A percentile compares a stretch with the other conserved stretches of the same genome.
Evolutionary conservation across 2,329 filamentous ascomycete genomes (phyloP).

Genomic region (Monilinia laxa): DNA sequence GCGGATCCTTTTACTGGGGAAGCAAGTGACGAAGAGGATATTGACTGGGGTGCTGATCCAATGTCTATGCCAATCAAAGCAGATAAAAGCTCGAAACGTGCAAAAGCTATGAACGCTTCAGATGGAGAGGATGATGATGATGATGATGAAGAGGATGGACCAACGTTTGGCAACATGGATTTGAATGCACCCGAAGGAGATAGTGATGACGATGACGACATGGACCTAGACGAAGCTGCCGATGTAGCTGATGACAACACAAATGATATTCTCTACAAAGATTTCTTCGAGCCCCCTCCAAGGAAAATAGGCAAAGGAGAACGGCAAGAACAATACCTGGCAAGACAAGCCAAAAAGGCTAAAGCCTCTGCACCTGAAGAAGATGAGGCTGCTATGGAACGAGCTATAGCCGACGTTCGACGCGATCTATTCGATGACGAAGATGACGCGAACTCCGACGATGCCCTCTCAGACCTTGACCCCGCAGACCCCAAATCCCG

Average conservation of each 20-base stretch:
- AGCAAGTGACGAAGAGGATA: constrained; percentile 78
- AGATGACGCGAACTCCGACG: constrained; percentile 59
- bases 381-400: constrained; percentile 67
- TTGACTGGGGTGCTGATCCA: constrained; percentile 86
- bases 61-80: constrained; percentile 46
- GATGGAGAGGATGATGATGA: constrained; percentile 49
- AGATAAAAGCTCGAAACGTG: constrained; percentile 38
- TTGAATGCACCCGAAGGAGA: constrained; percentile 70
- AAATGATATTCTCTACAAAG: constrained; percentile 85
- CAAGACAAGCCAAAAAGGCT: constrained; percentile 45
- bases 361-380: constrained; percentile 45
- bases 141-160: constrained; percentile 67
- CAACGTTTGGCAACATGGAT: constrained; percentile 79
- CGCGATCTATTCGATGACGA: constrained; percentile 89
- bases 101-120: constrained; percentile 39
- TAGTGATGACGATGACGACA: constrained; percentile 57
- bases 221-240: constrained; percentile 54
- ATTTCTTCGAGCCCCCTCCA: constrained; percentile 88
- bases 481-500: constrained; percentile 70
- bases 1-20: constrained; percentile 73
- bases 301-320: constrained; percentile 62
- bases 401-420: constrained; percentile 82
- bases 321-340: constrained; percentile 44
- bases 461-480: constrained; percentile 64
- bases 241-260: constrained; percentile 64